Conservation (phyloP, 176 grass and related monocot species). For the Melocanna baccifera region DNA sequence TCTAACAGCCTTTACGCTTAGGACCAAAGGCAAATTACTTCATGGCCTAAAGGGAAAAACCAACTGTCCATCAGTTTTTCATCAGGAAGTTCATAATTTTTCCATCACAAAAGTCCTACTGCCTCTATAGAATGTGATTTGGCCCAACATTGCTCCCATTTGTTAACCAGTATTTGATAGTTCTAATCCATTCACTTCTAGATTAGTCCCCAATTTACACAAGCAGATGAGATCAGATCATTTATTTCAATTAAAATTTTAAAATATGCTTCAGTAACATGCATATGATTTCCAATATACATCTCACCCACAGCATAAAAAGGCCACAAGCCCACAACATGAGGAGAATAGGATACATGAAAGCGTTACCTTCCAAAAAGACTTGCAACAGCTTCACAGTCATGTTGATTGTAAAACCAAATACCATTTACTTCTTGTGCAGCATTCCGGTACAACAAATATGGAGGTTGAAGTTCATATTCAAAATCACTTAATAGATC, state of each 20-base stretch:
- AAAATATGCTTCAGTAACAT: neutral
- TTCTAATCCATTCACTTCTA: neutral
- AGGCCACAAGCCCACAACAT: neutral
- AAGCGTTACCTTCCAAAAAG: constrained; percentile 68
- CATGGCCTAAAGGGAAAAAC: neutral
- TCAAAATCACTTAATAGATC: constrained; percentile 95
- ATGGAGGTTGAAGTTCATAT: constrained; percentile 88
- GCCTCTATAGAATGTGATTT: neutral
- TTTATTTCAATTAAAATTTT: neutral
- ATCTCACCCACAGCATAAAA: neutral
- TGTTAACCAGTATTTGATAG: neutral
- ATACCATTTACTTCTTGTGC: constrained; percentile 87
- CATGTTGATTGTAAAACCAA: constrained; percentile 92
- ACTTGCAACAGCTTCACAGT: constrained; percentile 75
- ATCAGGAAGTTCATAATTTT: neutral
- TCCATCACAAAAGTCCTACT: neutral
- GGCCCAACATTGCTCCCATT: neutral
- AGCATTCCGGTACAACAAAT: constrained; percentile 86
- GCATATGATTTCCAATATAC: neutral
- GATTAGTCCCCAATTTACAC: neutral
- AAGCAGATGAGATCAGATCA: neutral
- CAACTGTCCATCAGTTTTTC: neutral
- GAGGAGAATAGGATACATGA: neutral
- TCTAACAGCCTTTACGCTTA: neutral
- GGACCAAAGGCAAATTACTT: neutral